Conservation (phyloP, 768 basidiomycete species). For the Hydnum rufescens region DNA sequence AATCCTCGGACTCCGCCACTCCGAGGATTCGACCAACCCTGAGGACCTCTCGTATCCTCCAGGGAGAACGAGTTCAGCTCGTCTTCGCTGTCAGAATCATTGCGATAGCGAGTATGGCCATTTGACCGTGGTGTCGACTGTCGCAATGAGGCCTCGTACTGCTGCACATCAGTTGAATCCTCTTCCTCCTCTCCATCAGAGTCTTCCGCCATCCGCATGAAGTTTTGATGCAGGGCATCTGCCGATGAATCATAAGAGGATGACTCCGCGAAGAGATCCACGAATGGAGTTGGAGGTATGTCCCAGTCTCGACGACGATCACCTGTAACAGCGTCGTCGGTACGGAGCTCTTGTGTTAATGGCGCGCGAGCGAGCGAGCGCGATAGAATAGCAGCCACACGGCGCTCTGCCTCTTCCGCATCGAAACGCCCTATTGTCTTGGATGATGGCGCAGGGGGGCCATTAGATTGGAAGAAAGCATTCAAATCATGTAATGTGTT, state of each 20-base stretch:
- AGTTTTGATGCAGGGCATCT: neutral
- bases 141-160: too few relatives aligned
- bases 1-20: too few relatives aligned
- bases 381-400: constrained; percentile 12
- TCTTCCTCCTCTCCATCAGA: neutral
- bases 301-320: neutral
- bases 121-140: too few relatives aligned
- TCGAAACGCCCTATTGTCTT: neutral
- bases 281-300: constrained; percentile 9
- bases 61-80: too few relatives aligned
- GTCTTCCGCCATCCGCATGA: constrained; percentile 1
- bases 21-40: too few relatives aligned
- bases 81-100: too few relatives aligned
- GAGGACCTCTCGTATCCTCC: too few relatives aligned
- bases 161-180: too few relatives aligned
- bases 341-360: neutral
- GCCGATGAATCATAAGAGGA: neutral
- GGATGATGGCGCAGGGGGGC: constrained; percentile 5
- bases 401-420: constrained; percentile 9
- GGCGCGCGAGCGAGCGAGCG: constrained; percentile 10
- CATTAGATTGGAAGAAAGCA: constrained; percentile 21
- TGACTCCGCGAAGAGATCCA: constrained; percentile 7
- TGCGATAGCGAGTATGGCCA: too few relatives aligned
- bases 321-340: neutral
- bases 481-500: constrained; percentile 20